Percentiles rank a stretch among this genome's conserved stretches.
These are phyloP conservation scores for Dictyostelium brefeldianum DNA, from an alignment of 78 protist genomes.

Conservation along the genomic window DNA sequence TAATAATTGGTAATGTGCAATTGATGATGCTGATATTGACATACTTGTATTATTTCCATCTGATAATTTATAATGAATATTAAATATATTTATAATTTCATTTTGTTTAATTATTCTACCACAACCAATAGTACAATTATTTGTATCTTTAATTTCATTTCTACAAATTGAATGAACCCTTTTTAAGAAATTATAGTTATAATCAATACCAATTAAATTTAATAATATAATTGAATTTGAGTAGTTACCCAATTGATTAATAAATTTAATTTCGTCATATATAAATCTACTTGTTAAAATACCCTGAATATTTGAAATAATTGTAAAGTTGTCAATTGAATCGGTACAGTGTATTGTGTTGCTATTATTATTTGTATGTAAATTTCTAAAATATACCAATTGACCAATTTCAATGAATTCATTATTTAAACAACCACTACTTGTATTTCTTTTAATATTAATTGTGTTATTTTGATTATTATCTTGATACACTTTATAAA, in stretches of 20 bases:
- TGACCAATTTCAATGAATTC: neutral
- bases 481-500: neutral
- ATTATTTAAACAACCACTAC: neutral
- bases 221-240: neutral
- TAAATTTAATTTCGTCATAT: neutral
- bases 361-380: neutral
- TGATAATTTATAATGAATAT: too few species aligned
- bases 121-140: neutral
- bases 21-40: neutral
- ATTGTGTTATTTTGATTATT: neutral
- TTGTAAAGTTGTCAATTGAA: neutral
- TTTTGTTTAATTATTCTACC: neutral
- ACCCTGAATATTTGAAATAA: constrained; percentile 4
- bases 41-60: neutral
- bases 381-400: constrained; percentile 8
- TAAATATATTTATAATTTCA: neutral
- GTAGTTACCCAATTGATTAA: neutral
- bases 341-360: neutral
- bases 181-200: neutral
- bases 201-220: too few species aligned
- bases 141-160: neutral
- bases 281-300: neutral
- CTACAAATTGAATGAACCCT: constrained; percentile 6
- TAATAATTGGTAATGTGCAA: neutral
- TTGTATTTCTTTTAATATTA: neutral